phyloP scores from a whole-genome alignment of 371 early-diverging fungal species.

The Apophysomyces variabilis region DNA sequence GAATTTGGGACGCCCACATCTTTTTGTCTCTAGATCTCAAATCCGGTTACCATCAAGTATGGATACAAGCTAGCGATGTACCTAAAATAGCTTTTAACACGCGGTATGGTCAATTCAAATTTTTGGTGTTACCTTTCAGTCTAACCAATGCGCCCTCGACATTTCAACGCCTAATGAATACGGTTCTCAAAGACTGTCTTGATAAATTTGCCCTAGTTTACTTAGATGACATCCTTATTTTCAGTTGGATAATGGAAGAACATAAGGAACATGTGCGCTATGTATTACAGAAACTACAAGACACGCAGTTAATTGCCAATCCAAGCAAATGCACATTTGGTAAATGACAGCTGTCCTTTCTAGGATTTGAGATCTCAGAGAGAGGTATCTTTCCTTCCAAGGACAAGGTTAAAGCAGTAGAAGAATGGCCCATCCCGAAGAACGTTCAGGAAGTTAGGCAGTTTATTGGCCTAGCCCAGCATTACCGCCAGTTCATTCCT shows the following conservation, averaged over 20 bases:
- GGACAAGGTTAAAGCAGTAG: slow-evolving; percentile 33
- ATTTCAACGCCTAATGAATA: slow-evolving; percentile 39
- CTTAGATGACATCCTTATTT: slow-evolving; percentile 66
- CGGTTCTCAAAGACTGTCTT: slow-evolving; percentile 30
- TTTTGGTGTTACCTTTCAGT: slow-evolving; percentile 57
- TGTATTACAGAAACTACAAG: slow-evolving; percentile 38
- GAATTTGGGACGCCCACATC: slow-evolving; percentile 16
- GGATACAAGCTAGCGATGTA: slow-evolving; percentile 16
- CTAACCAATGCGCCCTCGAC: slow-evolving; percentile 16
- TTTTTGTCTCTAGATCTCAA: slow-evolving; percentile 49
- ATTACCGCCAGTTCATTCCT: slow-evolving; percentile 39
- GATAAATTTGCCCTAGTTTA: slow-evolving; percentile 51
- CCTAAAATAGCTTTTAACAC: slow-evolving; percentile 41
- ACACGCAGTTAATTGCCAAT: slow-evolving; percentile 43
- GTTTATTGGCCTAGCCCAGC: slow-evolving; percentile 26
- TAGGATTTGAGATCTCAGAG: slow-evolving; percentile 43
- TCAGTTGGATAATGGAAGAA: slow-evolving; percentile 45
- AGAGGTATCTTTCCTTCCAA: slow-evolving; percentile 32
- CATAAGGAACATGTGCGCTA: slow-evolving; percentile 43
- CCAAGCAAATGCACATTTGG: slow-evolving; percentile 60
- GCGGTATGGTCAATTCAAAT: slow-evolving; percentile 48
- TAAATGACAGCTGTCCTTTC: slow-evolving; percentile 35
- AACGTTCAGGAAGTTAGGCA: no score
- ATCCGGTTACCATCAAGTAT: slow-evolving; percentile 22
- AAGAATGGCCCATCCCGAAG: no score